Percentiles rank a stretch among this genome's conserved stretches.
Evolutionary conservation across 306 rosid genomes (phyloP).

Genomic region (Psophocarpus tetragonolobus): DNA sequence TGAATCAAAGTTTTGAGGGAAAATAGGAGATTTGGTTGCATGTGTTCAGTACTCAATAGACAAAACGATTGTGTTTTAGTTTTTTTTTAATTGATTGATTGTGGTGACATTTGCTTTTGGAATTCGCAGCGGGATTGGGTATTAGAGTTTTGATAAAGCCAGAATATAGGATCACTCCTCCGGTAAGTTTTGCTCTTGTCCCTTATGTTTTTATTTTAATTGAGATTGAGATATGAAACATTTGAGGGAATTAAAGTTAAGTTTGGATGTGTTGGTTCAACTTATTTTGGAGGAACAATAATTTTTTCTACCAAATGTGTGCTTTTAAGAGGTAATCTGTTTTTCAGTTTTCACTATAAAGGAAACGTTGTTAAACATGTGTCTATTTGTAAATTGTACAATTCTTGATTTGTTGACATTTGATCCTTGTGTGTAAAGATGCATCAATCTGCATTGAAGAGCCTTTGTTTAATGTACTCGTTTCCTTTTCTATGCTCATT

Average conservation of each 20-base stretch:
- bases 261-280: not conserved
- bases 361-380: not conserved
- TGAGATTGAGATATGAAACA: not conserved
- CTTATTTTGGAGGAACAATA: not conserved
- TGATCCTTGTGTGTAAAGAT: not conserved
- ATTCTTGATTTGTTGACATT: not conserved
- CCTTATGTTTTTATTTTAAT: not conserved
- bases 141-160: constrained; percentile 63
- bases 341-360: not conserved
- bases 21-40: not conserved
- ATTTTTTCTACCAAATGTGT: not conserved
- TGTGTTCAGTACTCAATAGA: not conserved
- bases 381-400: not conserved
- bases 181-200: constrained; percentile 50
- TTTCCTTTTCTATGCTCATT: not conserved
- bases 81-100: not conserved
- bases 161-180: constrained; percentile 74
- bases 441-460: not conserved
- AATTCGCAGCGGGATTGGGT: constrained; percentile 74
- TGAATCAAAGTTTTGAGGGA: not conserved
- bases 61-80: not conserved
- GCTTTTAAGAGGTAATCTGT: not conserved
- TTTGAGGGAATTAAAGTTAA: not conserved
- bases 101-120: not conserved
- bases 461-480: not conserved